phyloP scores from a whole-genome alignment of 177 flowering plant species.

The Vitis hybrid region DNA sequence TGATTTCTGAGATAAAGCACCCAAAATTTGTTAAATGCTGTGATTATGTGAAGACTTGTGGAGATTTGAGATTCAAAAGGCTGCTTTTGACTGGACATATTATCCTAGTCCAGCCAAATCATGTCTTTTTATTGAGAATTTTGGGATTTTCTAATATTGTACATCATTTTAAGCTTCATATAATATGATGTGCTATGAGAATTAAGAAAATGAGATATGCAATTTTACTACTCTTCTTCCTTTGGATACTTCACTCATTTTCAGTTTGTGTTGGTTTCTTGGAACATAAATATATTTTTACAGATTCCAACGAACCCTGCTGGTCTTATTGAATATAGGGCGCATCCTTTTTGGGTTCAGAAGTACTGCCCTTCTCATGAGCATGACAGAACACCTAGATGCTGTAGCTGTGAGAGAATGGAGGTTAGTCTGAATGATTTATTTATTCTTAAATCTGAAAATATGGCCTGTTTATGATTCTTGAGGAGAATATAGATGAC shows the following conservation, averaged over 20 bases:
- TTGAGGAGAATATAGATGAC: background rate
- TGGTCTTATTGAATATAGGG: slow-evolving; percentile 95
- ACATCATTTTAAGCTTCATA: no score
- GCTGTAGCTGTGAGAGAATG: slow-evolving; percentile 98
- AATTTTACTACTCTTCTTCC: background rate
- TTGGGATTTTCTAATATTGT: background rate
- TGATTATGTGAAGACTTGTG: background rate
- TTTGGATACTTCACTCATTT: slow-evolving; percentile 11
- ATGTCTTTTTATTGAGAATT: background rate
- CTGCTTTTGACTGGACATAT: background rate
- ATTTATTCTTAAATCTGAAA: background rate
- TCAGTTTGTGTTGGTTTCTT: slow-evolving; percentile 5
- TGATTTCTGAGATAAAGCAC: no score
- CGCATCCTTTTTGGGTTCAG: slow-evolving; percentile 94
- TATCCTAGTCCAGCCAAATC: background rate
- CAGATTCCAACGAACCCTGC: slow-evolving; percentile 94
- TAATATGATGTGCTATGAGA: no score
- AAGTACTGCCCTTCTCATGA: slow-evolving; percentile 96
- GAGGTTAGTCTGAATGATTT: slow-evolving; percentile 51
- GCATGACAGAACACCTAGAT: slow-evolving; percentile 87
- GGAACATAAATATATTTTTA: slow-evolving; percentile 11
- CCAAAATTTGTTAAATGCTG: no score
- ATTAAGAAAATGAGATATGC: background rate
- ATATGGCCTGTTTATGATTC: background rate
- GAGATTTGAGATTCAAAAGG: background rate